Base-by-base conservation (phyloP, 2,329 filamentous ascomycete species). In the Pestalotiopsis sp. region DNA sequence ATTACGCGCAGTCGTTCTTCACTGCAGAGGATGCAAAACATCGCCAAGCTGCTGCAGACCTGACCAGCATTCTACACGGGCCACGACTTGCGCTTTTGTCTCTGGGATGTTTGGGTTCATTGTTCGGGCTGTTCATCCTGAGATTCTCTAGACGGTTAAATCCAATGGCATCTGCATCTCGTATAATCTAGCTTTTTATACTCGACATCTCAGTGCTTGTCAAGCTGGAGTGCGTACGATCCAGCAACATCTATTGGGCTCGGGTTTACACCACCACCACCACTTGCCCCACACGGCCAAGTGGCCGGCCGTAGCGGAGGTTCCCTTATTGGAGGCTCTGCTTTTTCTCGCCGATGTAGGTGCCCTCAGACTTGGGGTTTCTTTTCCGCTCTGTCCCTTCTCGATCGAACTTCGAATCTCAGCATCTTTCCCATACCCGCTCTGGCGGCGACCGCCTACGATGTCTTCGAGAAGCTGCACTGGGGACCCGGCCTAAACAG, bases 241-340 rank as follows among this genome's bases (percentile, higher is more conserved):
- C 38, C 13, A 9, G 31, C 31, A 39, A 62, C 11, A 62, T 62
- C 23, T 36, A 27, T 59, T 27, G 14, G 27, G 27, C 17, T 62
- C 27, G 13, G 31, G 59, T 27, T 36, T 31, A 17, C 25, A 52
- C 38, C 20, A 45, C 7, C 41, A 61, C 61, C 49, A 62, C 59
- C 65, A 67, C 65, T 69, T 73, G 72, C 72, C 71, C 74, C 74
- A 74, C 72, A 72, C 74, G 65, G 71, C 74, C 75, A 71, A 72
- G 69, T 72, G 68, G 68, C 71, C 73, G 70, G 69, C 71, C 63
- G 69, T 20, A 71, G 74, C 73, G 71, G 75, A 76, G 72, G 70
- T 64, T 57, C 14, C n/a, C 49, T 65, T 52, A 52, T 52, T 17
- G 45, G 64, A 57, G 64, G 64, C 64, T 66, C 64, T 66, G 64